phyloP scores from a whole-genome alignment of 495 filamentous ascomycete species.

The Endocarpon pusillum region DNA sequence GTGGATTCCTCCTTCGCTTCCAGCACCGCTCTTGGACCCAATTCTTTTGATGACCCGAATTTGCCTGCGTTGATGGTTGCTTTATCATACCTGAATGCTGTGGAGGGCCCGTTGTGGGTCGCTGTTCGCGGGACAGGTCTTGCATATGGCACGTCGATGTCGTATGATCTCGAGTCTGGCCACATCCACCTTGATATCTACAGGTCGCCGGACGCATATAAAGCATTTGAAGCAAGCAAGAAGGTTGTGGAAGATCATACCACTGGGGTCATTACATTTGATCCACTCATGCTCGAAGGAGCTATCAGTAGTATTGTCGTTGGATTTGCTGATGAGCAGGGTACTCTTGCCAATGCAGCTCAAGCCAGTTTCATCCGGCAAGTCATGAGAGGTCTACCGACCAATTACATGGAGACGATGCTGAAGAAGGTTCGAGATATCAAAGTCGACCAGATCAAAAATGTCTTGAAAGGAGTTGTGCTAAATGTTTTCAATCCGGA shows the following conservation, averaged over 20 bases:
- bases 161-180: slow-evolving; percentile 56
- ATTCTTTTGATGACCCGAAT: slow-evolving; percentile 54
- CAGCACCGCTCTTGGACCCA: slow-evolving; percentile 54
- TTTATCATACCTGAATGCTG: slow-evolving; percentile 73
- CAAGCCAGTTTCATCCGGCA: slow-evolving; percentile 64
- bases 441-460: slow-evolving; percentile 57
- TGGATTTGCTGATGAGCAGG: slow-evolving; percentile 68
- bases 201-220: slow-evolving; percentile 75
- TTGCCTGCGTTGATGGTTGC: slow-evolving; percentile 78
- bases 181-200: slow-evolving; percentile 69
- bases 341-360: slow-evolving; percentile 64
- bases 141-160: slow-evolving; percentile 72
- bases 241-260: slow-evolving; percentile 54
- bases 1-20: slow-evolving; percentile 86
- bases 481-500: slow-evolving; percentile 61
- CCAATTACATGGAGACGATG: slow-evolving; percentile 59
- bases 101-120: slow-evolving; percentile 88
- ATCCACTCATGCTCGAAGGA: slow-evolving; percentile 71
- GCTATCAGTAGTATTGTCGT: slow-evolving; percentile 79
- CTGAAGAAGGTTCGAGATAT: slow-evolving; percentile 62
- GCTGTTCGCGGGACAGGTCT: slow-evolving; percentile 82
- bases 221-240: slow-evolving; percentile 63
- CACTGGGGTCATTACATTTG: slow-evolving; percentile 44
- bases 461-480: slow-evolving; percentile 55
- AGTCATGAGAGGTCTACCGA: slow-evolving; percentile 60